Evolutionary conservation across 257 asterid genomes (phyloP).

Genomic region (Gentiana macrophylla): DNA sequence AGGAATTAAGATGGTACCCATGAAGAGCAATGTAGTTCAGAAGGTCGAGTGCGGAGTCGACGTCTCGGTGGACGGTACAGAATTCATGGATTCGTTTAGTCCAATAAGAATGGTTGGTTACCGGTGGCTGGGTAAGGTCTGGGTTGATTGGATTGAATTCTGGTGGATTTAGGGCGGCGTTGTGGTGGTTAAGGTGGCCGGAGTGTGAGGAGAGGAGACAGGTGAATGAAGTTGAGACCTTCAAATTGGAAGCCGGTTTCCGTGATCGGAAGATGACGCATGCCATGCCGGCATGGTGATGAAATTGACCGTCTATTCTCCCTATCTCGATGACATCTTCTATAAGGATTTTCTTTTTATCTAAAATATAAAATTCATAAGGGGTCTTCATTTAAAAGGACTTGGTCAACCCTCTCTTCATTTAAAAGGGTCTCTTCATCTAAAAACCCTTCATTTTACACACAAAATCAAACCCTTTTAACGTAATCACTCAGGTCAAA

Average conservation of each 20-base stretch:
- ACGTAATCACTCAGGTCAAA: no score
- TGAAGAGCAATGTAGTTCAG: conserved; percentile 37
- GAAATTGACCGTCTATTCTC: no score
- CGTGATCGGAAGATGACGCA: conserved; percentile 15
- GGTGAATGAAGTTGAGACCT: conserved; percentile 10
- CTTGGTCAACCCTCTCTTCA: no score
- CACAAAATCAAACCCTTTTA: no score
- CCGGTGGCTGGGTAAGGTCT: conserved; percentile 3
- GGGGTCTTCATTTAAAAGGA: no score
- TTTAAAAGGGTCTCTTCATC: no score
- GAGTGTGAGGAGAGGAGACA: conserved; percentile 14
- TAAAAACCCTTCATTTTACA: no score
- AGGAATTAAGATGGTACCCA: conserved; percentile 52
- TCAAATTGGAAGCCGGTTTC: conserved; percentile 22
- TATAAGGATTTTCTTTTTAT: no score
- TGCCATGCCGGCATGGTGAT: conserved; percentile 16
- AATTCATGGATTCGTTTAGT: conserved; percentile 55
- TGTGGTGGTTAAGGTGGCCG: conserved; percentile 9
- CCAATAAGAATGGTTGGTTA: conserved; percentile 42
- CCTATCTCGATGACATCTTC: no score
- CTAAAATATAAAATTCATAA: no score
- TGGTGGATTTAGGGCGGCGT: conserved; percentile 4
- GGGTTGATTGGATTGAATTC: conserved; percentile 2
- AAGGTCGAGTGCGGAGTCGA: conserved; percentile 58
- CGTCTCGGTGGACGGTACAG: conserved; percentile 38